Base-by-base conservation (phyloP, 345 rosid genomes). In the Melastoma malabathricum region DNA sequence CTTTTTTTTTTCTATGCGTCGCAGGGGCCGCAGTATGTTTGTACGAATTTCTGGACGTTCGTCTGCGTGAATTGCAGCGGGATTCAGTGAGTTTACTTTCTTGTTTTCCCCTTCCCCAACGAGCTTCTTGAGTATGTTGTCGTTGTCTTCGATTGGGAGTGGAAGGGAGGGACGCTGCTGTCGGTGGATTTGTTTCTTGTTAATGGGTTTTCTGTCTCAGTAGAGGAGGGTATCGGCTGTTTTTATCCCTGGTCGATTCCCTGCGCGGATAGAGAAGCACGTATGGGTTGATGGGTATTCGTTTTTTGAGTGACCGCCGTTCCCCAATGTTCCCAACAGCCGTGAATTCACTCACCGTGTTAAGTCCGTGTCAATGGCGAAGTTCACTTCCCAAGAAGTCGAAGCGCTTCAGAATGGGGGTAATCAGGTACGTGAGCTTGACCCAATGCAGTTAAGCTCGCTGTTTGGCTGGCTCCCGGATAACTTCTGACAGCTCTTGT, bases 291-390 rank as follows among this genome's bases (percentile, higher is more conserved):
- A 34, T 34, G 12, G 10, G 6, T 1, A 34, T 34, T 34, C n/a
- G n/a, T 34, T 9, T 34, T 34, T 34, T 34, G 12, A 34, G 12
- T 34, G 9, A 34, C 12, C 12, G 41, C 41, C 12, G 41, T 34
- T 34, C 12, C 12, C 41, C 41, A 9, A 8, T 65, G 54, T 47
- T 19, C 8, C 23, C 8, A 59, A 55, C 85, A 92, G 98, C 68
- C 98, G 98, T 16, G 98, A 92, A 69, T 92, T 87, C 51, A 84
- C 98, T 57, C 97, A 87, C 60, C 97, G 98, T 9, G 97, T 92
- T 59, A 92, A 92, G 75, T 87, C 97, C 27, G 97, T 92, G 59
- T 92, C 98, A 27, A 87, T 92, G 97, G 77, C 98, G 6, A 92
- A 81, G 69, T 92, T 92, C 72, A 81, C 88, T 59, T 79, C 86